These are phyloP conservation scores for Manihot esculenta DNA, from an alignment of 441 rosid genomes.

Conservation along the genomic window DNA sequence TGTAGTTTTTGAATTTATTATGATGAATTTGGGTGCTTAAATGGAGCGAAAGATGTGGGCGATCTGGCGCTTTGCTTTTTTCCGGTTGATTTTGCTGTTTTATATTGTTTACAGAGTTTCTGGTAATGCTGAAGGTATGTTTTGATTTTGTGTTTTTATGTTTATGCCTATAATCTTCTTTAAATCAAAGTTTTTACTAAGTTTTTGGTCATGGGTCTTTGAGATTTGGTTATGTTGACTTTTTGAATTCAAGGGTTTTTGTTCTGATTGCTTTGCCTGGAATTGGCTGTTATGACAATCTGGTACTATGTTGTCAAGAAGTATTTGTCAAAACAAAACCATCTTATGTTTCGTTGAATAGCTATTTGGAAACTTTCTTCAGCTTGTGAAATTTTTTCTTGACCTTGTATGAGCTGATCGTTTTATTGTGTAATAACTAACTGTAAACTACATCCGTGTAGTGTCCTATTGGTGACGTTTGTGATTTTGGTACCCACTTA, in stretches of 20 bases:
- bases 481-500: background rate
- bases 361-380: background rate
- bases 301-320: background rate
- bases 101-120: constrained; percentile 13
- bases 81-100: constrained; percentile 17
- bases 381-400: background rate
- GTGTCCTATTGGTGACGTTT: background rate
- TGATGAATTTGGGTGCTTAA: constrained; percentile 8
- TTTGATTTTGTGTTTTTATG: background rate
- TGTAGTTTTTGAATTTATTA: background rate
- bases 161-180: background rate
- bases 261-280: background rate
- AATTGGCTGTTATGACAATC: background rate
- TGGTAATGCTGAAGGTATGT: constrained; percentile 25
- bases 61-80: constrained; percentile 16
- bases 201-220: constrained; percentile 10
- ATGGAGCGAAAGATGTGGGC: constrained; percentile 10
- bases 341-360: background rate
- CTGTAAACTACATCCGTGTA: background rate
- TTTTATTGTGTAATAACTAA: background rate
- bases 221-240: constrained; percentile 2
- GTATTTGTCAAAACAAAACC: no score
- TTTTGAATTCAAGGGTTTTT: constrained; percentile 8
- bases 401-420: background rate
- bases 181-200: background rate